Evolutionary conservation across 2,329 filamentous ascomycete species (phyloP), one percentile per base, ranked within the genome.

Genomic region (Cryphonectria parasitica): DNA sequence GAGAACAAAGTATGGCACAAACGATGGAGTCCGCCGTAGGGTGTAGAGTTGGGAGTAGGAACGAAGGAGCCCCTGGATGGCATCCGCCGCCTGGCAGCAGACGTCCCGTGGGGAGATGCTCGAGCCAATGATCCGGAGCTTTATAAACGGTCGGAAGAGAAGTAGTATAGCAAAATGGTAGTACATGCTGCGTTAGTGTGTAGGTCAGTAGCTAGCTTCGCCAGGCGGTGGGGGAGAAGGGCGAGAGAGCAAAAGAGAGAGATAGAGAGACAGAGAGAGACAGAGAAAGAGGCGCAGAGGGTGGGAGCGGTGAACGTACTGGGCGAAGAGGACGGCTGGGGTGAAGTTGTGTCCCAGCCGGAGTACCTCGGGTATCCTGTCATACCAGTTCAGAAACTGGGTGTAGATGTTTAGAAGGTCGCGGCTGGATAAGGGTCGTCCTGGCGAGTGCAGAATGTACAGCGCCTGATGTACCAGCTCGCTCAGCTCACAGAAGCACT

Each of bases 121-220:
- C 10, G 89, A 91, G 11, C 88, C 87, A 64, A 91, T 85, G 75
- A 92, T 88, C 13, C 83, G 82, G 10, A 89, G 76, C 73, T 88
- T 92, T 76, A 93, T 90, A 52, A 94, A 84, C 0, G 92, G 92
- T 8, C 92, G 86, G 77, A 94, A 94, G 1, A 94, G 85, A n/a
- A 93, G 86, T 0, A 92, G 79, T n/a, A 91, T 90, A 41, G 89
- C 87, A 72, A 90, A 90, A 75, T 92, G 87, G 76, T 92, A 91
- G 73, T 92, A 89, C 89, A 92, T 90, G 77, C 89, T 90, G 71
- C 7, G 15, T 4, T 4, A 15, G 64, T 22, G 71, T 67, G 25
- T 7, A 10, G 19, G 52, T 71, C 67, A 75, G 74, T 66, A 64
- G 69, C 39, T 34, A 15, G 43, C 13, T 19, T n/a, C 31, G 71